Base-by-base conservation (phyloP, 2,329 filamentous ascomycete species). In the Drechslerella coelobrocha region DNA sequence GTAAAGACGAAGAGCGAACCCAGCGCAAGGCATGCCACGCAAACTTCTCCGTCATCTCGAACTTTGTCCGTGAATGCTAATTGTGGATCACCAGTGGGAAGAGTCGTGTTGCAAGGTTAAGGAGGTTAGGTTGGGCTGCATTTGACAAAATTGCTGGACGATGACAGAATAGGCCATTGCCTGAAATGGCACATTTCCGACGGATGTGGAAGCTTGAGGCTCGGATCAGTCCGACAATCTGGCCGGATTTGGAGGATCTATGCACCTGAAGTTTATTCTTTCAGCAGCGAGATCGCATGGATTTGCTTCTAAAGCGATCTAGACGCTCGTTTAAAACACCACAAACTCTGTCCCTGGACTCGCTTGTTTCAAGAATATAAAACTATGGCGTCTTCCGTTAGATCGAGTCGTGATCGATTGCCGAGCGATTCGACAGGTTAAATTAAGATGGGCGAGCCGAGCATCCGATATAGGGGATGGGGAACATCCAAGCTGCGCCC, bases 11-110 rank as follows among this genome's bases (percentile, higher is more conserved):
- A 12, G 48, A 54, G 47, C 37, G 29, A 26, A 50, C 21, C 31
- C 21, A 26, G 3, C 1, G 0, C 12, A 37, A 23, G 27, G 43
- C 14, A 24, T 39, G 29, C 56, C n/a, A 39, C 29, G 2, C 29
- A 51, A 12, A 29, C 23, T 47, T 26, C 2, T 39, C 39, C 56
- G 43, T 45, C 19, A 61, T 61, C 7, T 3, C 19, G 29, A 61
- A 68, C 63, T 52, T 37, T 68, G 55, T 61, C 50, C 17, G 29
- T 23, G 12, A 51, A 61, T 61, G 55, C 41, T 61, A 60, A 37
- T 17, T 17, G 47, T 41, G n/a, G 43, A 69, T 61, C 34, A 34
- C 12, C 12, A 7, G 29, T 34, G 29, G 29, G 6, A 12, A 34
- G n/a, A 34, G 34, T 50, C 47, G 63, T 51, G 55, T 61, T 68